Conservation (phyloP, 768 basidiomycete species). For the Leccinum longicurvipes region DNA sequence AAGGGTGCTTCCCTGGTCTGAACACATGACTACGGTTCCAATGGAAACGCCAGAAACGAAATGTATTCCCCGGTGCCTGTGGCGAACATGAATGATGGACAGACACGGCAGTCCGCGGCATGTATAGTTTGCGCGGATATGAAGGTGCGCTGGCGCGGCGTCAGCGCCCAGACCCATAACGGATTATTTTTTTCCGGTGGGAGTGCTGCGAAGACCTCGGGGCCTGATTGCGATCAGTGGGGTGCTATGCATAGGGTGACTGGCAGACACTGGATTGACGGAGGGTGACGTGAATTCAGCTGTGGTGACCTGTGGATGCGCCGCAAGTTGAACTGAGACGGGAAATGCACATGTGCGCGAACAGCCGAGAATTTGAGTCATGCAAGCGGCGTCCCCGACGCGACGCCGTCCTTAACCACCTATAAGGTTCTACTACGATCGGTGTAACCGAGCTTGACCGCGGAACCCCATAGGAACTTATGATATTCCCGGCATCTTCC, state of each 20-base stretch:
- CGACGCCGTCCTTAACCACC: neutral
- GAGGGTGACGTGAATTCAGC: neutral
- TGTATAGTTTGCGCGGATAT: constrained; percentile 29
- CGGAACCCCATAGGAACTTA: neutral
- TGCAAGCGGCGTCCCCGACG: neutral
- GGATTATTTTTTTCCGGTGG: constrained; percentile 2
- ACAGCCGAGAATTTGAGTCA: neutral
- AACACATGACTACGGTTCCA: constrained; percentile 20
- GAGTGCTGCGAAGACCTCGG: neutral
- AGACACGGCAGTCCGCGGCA: constrained; percentile 25
- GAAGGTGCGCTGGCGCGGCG: constrained; percentile 18
- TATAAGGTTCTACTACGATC: neutral
- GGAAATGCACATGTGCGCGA: neutral
- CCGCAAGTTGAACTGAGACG: neutral
- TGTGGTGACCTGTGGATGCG: neutral
- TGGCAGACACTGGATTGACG: neutral
- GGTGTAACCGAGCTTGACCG: neutral
- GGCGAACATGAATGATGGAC: constrained; percentile 26
- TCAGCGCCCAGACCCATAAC: constrained; percentile 10
- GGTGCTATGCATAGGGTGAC: constrained; percentile 9
- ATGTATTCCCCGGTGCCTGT: constrained; percentile 28
- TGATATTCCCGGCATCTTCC: constrained; percentile 1
- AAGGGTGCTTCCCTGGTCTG: neutral
- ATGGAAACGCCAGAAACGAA: constrained; percentile 22
- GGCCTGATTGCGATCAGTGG: constrained; percentile 2